Evolutionary conservation across 257 asterid genomes (phyloP).

Genomic region (Penstemon davidsonii): DNA sequence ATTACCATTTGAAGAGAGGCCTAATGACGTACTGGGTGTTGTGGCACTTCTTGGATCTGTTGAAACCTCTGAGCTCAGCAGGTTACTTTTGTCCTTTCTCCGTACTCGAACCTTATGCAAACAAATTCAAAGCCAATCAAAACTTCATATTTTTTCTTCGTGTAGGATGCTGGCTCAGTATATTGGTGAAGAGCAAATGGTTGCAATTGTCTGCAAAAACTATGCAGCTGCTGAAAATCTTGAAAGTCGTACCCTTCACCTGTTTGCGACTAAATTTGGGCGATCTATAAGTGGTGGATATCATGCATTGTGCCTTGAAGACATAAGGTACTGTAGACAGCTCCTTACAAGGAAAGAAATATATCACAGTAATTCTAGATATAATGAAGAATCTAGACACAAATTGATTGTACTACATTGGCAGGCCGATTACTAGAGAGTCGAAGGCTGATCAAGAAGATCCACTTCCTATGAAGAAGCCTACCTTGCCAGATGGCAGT

Average conservation of each 20-base stretch:
- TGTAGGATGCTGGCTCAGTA: conserved; percentile 54
- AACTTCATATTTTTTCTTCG: conserved; percentile 1
- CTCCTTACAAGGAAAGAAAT: not conserved
- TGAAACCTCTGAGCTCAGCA: conserved; percentile 52
- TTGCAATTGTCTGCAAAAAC: conserved; percentile 60
- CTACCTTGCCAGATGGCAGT: conserved; percentile 43
- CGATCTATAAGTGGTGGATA: conserved; percentile 34
- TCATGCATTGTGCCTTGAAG: conserved; percentile 49
- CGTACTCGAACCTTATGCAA: not conserved
- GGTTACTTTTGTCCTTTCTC: conserved; percentile 37
- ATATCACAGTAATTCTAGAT: not conserved
- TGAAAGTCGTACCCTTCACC: conserved; percentile 31
- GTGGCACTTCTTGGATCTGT: conserved; percentile 68
- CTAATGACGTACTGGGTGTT: conserved; percentile 46
- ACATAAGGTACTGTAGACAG: conserved; percentile 45
- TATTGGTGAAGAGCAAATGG: conserved; percentile 69
- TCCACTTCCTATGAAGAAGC: conserved; percentile 39
- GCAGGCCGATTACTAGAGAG: conserved; percentile 39
- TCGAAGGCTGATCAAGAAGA: conserved; percentile 32
- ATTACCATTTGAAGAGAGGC: conserved; percentile 16
- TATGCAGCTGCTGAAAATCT: conserved; percentile 37
- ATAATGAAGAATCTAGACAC: too few species aligned
- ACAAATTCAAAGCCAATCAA: not conserved
- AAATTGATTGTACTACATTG: not conserved
- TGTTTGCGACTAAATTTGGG: conserved; percentile 37